These are phyloP conservation scores for Tephrocybe sp. DNA, from an alignment of 768 basidiomycete species.

Conservation along the genomic window DNA sequence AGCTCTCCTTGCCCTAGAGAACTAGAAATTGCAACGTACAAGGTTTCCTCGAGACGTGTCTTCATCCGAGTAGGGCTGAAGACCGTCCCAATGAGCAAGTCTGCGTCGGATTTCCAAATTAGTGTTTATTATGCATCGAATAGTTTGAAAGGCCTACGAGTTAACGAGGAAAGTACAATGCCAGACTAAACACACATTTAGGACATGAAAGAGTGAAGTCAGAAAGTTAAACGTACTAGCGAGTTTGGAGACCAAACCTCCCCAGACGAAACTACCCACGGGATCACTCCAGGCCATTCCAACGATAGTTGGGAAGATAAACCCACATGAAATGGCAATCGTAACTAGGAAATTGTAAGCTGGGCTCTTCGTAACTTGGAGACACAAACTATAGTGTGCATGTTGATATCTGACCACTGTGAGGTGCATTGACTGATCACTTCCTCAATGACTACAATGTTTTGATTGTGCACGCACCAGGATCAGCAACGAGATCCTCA, in stretches of 20 bases:
- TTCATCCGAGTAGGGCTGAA: conserved; percentile 81
- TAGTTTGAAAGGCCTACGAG: conserved; percentile 43
- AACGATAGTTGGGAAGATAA: conserved; percentile 54
- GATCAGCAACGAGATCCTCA: conserved; percentile 67
- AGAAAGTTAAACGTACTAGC: conserved; percentile 56
- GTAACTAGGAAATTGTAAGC: conserved; percentile 39
- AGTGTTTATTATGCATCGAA: neutral
- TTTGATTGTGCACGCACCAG: conserved; percentile 41
- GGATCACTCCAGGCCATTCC: conserved; percentile 63
- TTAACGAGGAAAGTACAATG: conserved; percentile 73
- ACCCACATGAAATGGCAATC: conserved; percentile 58
- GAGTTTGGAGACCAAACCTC: conserved; percentile 61
- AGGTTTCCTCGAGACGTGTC: conserved; percentile 75
- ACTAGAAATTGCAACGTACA: conserved; percentile 35
- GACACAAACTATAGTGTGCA: conserved; percentile 52
- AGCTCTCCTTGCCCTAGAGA: neutral
- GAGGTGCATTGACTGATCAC: no score
- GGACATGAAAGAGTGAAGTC: neutral
- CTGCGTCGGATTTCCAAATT: conserved; percentile 26
- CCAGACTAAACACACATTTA: conserved; percentile 49
- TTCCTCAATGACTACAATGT: no score
- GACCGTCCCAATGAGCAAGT: conserved; percentile 78
- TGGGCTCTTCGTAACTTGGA: neutral
- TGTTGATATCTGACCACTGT: conserved; percentile 56
- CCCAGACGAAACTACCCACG: conserved; percentile 71